Evolutionary conservation across 2,329 filamentous ascomycete species (phyloP), one percentile per base, ranked within the genome.

Genomic region (Bimuria novae-zelandiae): DNA sequence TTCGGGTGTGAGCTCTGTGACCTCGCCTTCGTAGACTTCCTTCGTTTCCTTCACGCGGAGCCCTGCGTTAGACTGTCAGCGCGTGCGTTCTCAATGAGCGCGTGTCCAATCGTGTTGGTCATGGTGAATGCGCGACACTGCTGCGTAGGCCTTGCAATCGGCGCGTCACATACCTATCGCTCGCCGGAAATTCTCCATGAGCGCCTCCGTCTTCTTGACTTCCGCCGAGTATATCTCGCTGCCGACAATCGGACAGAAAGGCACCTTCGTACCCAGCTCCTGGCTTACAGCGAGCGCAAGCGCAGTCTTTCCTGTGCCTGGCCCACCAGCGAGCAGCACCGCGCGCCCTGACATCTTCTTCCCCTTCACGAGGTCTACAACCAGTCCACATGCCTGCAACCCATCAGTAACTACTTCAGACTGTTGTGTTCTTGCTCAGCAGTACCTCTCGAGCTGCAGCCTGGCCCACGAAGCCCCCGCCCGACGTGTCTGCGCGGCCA

Each of bases 121-220:
- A 6, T n/a, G 22, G 36, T 17, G 12, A 29, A 27, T 22, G 10
- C 11, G 12, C 14, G 7, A 14, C 8, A 6, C 10, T 27, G 14
- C 27, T 25, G 22, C 27, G 29, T n/a, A 14, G 10, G 41, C 30
- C 21, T 27, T 30, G 30, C 36, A 36, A 37, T 41, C 16, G 7
- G 40, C 37, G n/a, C 22, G 22, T 29, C 49, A 52, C 66, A 21
- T 77, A 84, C 93, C 94, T 75, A 99, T 99, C 54, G 94, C 94
- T 71, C 94, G 84, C 73, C 94, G 85, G 76, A 99, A 99, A 80
- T 97, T 97, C 82, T 99, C 94, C 94, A 97, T 97, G 72, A 99
- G 80, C 62, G 96, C 89, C 77, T 99, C 94, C 44, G 94, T 99
- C 85, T 99, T 99, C 85, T 99, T 99, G 60, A 99, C 92, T 77